phyloP scores from a whole-genome alignment of 2,329 filamentous ascomycete genomes.

The Trichoderma simmonsii region DNA sequence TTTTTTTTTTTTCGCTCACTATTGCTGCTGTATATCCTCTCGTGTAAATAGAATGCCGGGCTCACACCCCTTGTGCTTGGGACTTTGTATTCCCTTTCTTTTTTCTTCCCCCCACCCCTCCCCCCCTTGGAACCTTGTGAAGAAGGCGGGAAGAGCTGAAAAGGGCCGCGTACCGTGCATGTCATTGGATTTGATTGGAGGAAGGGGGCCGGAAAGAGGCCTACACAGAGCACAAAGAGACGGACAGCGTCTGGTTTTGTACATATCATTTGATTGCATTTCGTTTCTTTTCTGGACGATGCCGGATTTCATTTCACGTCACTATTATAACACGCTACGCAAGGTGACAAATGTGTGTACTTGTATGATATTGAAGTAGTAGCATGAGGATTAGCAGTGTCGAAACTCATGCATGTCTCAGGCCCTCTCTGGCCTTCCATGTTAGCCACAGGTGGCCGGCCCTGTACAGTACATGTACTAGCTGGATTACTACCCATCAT shows the following conservation, averaged over 20 bases:
- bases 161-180: slow-evolving; percentile 6
- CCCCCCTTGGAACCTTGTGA: background rate
- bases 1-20: background rate
- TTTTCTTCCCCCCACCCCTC: background rate
- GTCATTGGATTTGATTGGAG: background rate
- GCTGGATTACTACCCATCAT: background rate
- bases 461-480: background rate
- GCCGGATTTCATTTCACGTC: background rate
- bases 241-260: background rate
- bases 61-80: background rate
- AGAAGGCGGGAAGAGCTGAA: slow-evolving; percentile 10
- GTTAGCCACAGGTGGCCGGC: background rate
- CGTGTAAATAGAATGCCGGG: too few relatives aligned
- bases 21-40: background rate
- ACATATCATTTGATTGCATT: background rate
- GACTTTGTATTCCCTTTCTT: background rate
- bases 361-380: background rate
- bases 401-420: background rate
- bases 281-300: background rate
- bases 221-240: background rate
- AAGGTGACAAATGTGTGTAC: background rate
- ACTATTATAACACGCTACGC: background rate
- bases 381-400: background rate
- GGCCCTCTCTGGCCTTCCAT: background rate
- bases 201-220: background rate